Percentiles rank a stretch among this genome's conserved stretches.
phyloP scores from a whole-genome alignment of 345 rosid species.

The Corchorus capsularis region DNA sequence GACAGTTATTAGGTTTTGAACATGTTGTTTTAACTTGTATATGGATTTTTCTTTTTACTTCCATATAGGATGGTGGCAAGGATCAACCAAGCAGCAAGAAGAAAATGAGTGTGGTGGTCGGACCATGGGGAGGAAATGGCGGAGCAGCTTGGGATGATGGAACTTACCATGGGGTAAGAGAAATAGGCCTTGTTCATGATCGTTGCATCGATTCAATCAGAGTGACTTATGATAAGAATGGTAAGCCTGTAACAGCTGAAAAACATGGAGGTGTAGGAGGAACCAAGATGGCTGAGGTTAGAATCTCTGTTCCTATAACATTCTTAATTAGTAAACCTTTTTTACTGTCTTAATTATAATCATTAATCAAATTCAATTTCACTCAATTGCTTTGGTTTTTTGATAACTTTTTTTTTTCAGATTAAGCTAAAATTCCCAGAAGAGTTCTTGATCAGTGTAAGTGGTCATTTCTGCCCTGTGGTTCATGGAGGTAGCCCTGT shows the following conservation, averaged over 20 bases:
- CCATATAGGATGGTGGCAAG: conserved; percentile 32
- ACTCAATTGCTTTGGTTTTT: background rate
- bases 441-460: conserved; percentile 59
- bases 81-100: conserved; percentile 29
- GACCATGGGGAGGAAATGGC: conserved; percentile 89
- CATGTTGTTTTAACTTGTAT: background rate
- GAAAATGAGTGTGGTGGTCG: conserved; percentile 45
- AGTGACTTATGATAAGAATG: conserved; percentile 61
- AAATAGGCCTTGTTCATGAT: conserved; percentile 58
- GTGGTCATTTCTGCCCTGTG: conserved; percentile 60
- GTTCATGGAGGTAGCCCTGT: conserved; percentile 61
- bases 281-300: conserved; percentile 52
- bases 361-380: background rate
- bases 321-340: background rate
- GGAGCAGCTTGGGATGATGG: conserved; percentile 81
- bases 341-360: background rate
- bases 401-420: conserved; percentile 28
- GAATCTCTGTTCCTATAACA: background rate
- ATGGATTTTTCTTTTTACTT: background rate
- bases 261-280: conserved; percentile 82
- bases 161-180: conserved; percentile 58
- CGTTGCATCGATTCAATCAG: conserved; percentile 70
- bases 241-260: conserved; percentile 51
- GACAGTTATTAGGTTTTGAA: background rate
- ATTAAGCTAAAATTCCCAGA: conserved; percentile 75